These are phyloP conservation scores for Pachyrhizus erosus DNA, from an alignment of 306 rosid genomes.

Conservation along the genomic window DNA sequence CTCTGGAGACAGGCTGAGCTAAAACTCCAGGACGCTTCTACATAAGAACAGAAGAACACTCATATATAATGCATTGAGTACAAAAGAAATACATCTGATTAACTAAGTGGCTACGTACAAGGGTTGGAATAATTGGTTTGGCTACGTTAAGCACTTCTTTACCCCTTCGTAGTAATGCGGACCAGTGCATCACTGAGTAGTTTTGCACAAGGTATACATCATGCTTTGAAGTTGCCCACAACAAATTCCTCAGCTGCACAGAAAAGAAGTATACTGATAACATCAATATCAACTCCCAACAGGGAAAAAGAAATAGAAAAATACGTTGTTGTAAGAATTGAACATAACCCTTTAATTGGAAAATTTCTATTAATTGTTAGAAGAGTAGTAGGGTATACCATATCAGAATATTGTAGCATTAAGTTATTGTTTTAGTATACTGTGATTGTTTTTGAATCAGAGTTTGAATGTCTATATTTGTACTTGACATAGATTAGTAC, in stretches of 20 bases:
- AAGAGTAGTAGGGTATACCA: not conserved
- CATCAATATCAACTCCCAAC: conserved; percentile 43
- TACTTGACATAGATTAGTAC: conserved; percentile 9
- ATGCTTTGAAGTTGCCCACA: conserved; percentile 97
- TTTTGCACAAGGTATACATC: conserved; percentile 95
- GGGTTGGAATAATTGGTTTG: conserved; percentile 70
- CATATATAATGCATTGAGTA: conserved; percentile 30
- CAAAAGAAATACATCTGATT: conserved; percentile 18
- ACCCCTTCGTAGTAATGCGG: conserved; percentile 68
- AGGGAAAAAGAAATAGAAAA: not conserved
- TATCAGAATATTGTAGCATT: not conserved
- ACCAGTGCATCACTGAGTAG: conserved; percentile 95
- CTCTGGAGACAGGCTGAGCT: conserved; percentile 73
- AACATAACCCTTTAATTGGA: not conserved
- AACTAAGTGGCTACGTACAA: conserved; percentile 56
- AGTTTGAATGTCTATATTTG: not conserved
- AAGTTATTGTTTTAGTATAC: conserved; percentile 10
- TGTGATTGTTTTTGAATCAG: not conserved
- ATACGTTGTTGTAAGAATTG: not conserved
- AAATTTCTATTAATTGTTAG: conserved; percentile 16
- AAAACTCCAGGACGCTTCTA: conserved; percentile 67
- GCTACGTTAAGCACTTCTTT: conserved; percentile 85
- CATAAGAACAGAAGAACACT: conserved; percentile 18
- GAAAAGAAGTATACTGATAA: conserved; percentile 35
- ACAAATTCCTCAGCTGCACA: conserved; percentile 83